Evolutionary conservation across 1,284 basidiomycete genomes (phyloP).

Genomic region (Termitomyces sp.): DNA sequence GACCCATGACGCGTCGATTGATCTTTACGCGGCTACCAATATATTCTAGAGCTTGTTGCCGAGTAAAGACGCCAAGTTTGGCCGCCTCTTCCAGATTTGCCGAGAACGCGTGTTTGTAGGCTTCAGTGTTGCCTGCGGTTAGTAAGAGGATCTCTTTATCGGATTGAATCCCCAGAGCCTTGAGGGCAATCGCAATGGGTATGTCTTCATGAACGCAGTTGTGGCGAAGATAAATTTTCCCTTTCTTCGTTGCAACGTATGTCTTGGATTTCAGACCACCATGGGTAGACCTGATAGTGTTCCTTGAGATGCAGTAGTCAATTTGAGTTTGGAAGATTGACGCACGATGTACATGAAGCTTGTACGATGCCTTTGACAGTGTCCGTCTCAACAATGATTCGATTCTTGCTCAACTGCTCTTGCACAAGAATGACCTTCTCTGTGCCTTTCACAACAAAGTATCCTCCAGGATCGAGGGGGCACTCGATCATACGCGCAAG

Average conservation of each 20-base stretch:
- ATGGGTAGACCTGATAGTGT: conserved; percentile 76
- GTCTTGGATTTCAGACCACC: conserved; percentile 98
- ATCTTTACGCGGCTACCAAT: conserved; percentile 91
- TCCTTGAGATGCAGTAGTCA: neutral
- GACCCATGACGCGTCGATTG: conserved; percentile 74
- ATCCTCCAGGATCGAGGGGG: conserved; percentile 96
- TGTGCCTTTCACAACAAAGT: conserved; percentile 98
- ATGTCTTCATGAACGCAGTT: conserved; percentile 98
- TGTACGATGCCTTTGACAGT: conserved; percentile 88
- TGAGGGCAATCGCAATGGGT: conserved; percentile 93
- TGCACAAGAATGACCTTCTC: conserved; percentile 99
- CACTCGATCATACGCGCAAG: conserved; percentile 94
- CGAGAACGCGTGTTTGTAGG: conserved; percentile 86
- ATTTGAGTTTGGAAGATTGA: conserved; percentile 18
- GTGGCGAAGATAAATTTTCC: conserved; percentile 94
- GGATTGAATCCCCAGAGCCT: conserved; percentile 93
- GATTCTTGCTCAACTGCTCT: conserved; percentile 98
- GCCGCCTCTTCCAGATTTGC: conserved; percentile 94
- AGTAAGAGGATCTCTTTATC: conserved; percentile 97
- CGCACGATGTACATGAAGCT: conserved; percentile 95
- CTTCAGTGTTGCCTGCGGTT: conserved; percentile 89
- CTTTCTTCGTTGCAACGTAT: conserved; percentile 93
- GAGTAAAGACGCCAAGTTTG: conserved; percentile 86
- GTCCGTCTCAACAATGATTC: conserved; percentile 97
- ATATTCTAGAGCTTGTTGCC: conserved; percentile 93